These are phyloP conservation scores for Elaphomyces granulatus DNA, from an alignment of 495 filamentous ascomycete genomes.

Conservation along the genomic window DNA sequence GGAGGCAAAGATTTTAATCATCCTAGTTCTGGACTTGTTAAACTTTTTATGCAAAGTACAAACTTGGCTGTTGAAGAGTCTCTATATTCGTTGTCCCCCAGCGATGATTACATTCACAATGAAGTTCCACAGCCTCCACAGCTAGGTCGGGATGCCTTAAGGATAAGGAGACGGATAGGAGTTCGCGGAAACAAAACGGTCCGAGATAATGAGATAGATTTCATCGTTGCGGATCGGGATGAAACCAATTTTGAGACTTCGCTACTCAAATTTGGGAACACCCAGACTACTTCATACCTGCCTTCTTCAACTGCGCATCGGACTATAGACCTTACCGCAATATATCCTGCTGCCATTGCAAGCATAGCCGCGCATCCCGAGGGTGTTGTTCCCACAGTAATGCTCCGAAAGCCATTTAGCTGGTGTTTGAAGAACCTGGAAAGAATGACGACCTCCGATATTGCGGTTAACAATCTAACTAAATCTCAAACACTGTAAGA, in stretches of 20 bases:
- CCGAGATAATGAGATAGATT: constrained; percentile 10
- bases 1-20: constrained; percentile 8
- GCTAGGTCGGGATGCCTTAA: constrained; percentile 16
- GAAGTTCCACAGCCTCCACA: too few relatives aligned
- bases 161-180: constrained; percentile 10
- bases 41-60: constrained; percentile 26
- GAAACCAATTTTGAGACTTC: constrained; percentile 12
- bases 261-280: background rate
- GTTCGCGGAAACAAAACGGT: background rate
- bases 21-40: constrained; percentile 17
- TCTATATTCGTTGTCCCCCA: constrained; percentile 1
- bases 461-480: too few relatives aligned
- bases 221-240: constrained; percentile 28
- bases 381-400: background rate
- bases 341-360: constrained; percentile 18
- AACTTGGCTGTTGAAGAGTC: constrained; percentile 24
- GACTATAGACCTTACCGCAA: constrained; percentile 20
- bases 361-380: constrained; percentile 1
- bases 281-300: constrained; percentile 3
- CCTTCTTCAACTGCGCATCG: constrained; percentile 11
- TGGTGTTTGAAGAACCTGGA: constrained; percentile 10
- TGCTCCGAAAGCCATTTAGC: constrained; percentile 8
- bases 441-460: too few relatives aligned
- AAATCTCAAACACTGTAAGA: constrained; percentile 17
- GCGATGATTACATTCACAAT: too few relatives aligned